phyloP scores from a whole-genome alignment of 345 rosid genomes.

The Camelina laxa region DNA sequence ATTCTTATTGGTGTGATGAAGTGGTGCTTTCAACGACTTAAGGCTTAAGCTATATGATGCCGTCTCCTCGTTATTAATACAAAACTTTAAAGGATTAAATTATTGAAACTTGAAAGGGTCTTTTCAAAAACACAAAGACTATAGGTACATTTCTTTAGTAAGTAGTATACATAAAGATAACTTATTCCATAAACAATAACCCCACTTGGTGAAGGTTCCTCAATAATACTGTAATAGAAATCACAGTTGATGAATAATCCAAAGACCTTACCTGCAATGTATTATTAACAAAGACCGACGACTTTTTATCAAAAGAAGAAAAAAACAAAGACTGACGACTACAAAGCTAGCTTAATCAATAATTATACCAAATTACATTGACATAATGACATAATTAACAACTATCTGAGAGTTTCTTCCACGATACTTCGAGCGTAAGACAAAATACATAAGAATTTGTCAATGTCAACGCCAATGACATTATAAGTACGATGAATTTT shows the following conservation, averaged over 20 bases:
- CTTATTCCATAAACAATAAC: not conserved
- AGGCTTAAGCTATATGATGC: not conserved
- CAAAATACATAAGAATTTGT: slow-evolving; percentile 4
- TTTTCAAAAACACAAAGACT: not conserved
- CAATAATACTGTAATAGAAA: not conserved
- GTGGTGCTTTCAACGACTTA: slow-evolving; percentile 1
- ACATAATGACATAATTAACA: not conserved
- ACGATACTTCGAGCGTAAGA: slow-evolving; percentile 30
- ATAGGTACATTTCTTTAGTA: not conserved
- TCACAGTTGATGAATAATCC: not conserved
- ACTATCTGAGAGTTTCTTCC: slow-evolving; percentile 30
- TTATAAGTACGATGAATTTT: not conserved
- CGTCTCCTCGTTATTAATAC: not conserved
- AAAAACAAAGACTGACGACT: slow-evolving; percentile 16
- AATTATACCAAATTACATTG: not conserved
- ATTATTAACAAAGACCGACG: slow-evolving; percentile 15
- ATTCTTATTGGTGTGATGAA: slow-evolving; percentile 16
- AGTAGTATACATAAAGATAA: not conserved
- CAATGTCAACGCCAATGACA: slow-evolving; percentile 26
- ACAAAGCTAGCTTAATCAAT: not conserved
- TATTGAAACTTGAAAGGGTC: not conserved
- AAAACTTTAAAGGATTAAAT: not conserved
- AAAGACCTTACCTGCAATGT: not conserved
- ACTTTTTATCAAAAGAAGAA: not conserved
- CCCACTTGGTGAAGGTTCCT: slow-evolving; percentile 7